Evolutionary conservation across 176 grass and related monocot genomes (phyloP), one percentile per base, ranked within the genome.

Genomic region (Triticum turgidum): DNA sequence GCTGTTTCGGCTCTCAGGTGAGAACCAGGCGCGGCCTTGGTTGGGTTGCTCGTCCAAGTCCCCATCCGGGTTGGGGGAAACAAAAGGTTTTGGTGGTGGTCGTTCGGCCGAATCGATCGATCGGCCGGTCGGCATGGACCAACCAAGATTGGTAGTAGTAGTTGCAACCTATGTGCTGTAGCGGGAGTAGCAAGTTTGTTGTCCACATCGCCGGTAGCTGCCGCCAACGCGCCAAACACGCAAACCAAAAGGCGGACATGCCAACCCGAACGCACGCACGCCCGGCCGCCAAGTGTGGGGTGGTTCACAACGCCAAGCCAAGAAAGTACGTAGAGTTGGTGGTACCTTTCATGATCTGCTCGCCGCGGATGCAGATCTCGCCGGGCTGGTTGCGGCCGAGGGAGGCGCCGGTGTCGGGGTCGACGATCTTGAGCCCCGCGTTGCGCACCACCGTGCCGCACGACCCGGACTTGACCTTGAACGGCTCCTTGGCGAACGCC

Each of bases 331-430:
- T 18, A 54, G 17, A 52, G 17, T 17, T 18, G 67, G 62, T 18
- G 17, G 49, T 69, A 95, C 95, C 95, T 95, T 82, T 95, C 95
- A 98, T 98, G 91, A 98, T 98, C 59, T 98, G 95, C 61, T 95
- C 83, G 5, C 95, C 95, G 62, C 95, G 89, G 88, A 98, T 95
- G 88, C 95, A 95, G 44, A 98, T 95, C 87, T 98, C 95, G 1
- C 95, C 95, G 11, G 93, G 79, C 73, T 86, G 84, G 89, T 92
- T 95, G 13, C 95, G 89, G 14, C 89, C 89, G 0, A 98, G 85
- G 9, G 73, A 82, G 39, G 64, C 89, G 52, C 95, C 88, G 41
- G 95, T 91, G 65, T 95, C 93, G 0, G 93, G 93, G 73, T 98
- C 93, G 7, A 98, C 88, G 72, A 98, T 90, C 83, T 89, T 98